Base-by-base conservation (phyloP, 129 eudicot species). In the Pulicaria dysenterica region DNA sequence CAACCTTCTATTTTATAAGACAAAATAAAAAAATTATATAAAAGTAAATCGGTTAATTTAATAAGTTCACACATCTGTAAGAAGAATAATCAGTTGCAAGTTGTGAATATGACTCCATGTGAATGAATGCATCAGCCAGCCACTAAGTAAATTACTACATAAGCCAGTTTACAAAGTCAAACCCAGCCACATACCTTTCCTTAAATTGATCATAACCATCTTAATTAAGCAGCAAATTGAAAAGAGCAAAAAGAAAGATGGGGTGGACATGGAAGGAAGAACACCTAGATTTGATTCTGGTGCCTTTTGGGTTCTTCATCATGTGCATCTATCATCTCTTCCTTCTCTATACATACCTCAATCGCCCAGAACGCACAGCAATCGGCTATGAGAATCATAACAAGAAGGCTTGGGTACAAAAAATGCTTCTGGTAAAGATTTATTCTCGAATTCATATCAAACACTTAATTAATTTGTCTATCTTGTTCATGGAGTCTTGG, bases 241-340 rank as follows among this genome's bases (percentile, higher is more conserved):
- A 13, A 41, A 73, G 40, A 62, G 51, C 5, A 12, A 8, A 56
- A 7, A 38, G 63, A 15, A 34, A 67, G 2, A 88, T 85, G 95
- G 45, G 39, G 55, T 72, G 75, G 85, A 60, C 69, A 34, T 88
- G 90, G 92, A 91, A 75, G 68, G 74, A 88, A 76, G 90, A 86
- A 69, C 6, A 84, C 78, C 61, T 86, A 83, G 98, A 92, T 83
- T 43, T 81, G 43, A 53, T 89, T 19, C 51, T 92, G 42, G 95
- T 92, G 57, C 98, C 98, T 13, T 6, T 67, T 24, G 89, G 96
- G 37, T 15, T 92, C 9, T 65, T 80, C 14, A 58, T 92, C 77
- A 79, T 92, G 91, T 75, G 83, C 55, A 73, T 63, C 17, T 92
- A 92, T 70, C 96, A 92, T 78, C 84, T 92, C 57, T 76, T 81